A percentile compares a stretch with the other conserved stretches of the same genome.
phyloP scores from a whole-genome alignment of 78 protist species.

The Pigoraptor vietnamica region DNA sequence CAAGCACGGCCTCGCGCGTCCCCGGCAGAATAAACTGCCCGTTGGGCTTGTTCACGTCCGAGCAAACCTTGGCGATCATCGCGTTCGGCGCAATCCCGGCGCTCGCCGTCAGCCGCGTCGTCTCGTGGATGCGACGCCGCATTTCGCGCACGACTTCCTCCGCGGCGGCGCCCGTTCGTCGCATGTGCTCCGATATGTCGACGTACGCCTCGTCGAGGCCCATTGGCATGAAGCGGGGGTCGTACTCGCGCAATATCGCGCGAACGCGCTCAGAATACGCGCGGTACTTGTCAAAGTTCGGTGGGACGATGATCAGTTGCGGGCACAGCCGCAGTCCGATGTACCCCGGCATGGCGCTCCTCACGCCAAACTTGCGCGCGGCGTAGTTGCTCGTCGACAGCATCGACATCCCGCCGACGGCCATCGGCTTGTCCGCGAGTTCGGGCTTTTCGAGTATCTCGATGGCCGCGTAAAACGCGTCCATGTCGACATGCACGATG shows the following conservation, averaged over 20 bases:
- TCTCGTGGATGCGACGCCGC: slow-evolving; percentile 4
- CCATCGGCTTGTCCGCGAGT: slow-evolving; percentile 45
- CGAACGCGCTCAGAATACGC: neutral
- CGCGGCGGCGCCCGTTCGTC: neutral
- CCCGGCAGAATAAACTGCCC: slow-evolving; percentile 27
- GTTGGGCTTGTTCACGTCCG: slow-evolving; percentile 66
- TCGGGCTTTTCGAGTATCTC: slow-evolving; percentile 45
- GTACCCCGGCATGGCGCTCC: slow-evolving; percentile 73
- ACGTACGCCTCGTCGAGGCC: slow-evolving; percentile 51
- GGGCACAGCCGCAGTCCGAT: slow-evolving; percentile 19
- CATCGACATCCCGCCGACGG: slow-evolving; percentile 64
- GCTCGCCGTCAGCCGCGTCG: slow-evolving; percentile 33
- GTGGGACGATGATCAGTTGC: slow-evolving; percentile 17
- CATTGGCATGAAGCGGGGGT: neutral
- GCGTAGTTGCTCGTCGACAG: slow-evolving; percentile 55
- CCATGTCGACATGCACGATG: slow-evolving; percentile 60
- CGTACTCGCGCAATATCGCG: slow-evolving; percentile 16
- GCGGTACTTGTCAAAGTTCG: slow-evolving; percentile 12
- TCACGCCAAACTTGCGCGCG: slow-evolving; percentile 67
- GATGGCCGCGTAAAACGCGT: slow-evolving; percentile 64
- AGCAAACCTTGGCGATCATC: slow-evolving; percentile 49
- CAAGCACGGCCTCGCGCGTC: neutral
- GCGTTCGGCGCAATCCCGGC: slow-evolving; percentile 40
- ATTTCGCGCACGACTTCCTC: slow-evolving; percentile 19
- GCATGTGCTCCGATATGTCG: slow-evolving; percentile 31